These are phyloP conservation scores for Yarrowia osloensis DNA, from an alignment of 805 yeast species.

Conservation along the genomic window DNA sequence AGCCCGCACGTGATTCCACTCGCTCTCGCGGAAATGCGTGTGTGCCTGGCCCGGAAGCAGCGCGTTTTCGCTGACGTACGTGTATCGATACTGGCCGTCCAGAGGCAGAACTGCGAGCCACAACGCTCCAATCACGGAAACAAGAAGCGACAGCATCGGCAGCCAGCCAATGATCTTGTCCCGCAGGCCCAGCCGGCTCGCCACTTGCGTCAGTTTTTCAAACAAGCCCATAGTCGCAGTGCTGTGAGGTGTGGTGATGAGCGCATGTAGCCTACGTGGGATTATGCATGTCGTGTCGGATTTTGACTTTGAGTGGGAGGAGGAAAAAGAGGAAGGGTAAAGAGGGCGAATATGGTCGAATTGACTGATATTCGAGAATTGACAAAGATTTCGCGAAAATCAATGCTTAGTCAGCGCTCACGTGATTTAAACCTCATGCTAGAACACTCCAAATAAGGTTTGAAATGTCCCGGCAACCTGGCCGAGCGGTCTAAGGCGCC, in stretches of 20 bases:
- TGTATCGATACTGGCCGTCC: conserved; percentile 77
- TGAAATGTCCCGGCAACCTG: background rate
- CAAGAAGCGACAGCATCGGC: conserved; percentile 40
- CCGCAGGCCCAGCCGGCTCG: conserved; percentile 39
- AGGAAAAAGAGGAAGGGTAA: background rate
- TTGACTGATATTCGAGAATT: too few species aligned
- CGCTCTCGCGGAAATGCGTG: conserved; percentile 87
- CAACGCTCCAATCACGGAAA: conserved; percentile 47
- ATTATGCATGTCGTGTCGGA: background rate
- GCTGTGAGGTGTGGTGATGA: background rate
- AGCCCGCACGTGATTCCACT: conserved; percentile 90
- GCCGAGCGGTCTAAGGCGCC: conserved; percentile 32
- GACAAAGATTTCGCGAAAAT: too few species aligned
- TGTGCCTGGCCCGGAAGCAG: conserved; percentile 95
- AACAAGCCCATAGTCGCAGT: conserved; percentile 42
- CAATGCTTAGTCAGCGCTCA: background rate
- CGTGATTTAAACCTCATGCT: background rate
- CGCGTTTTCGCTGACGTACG: conserved; percentile 94
- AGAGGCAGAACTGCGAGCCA: conserved; percentile 68
- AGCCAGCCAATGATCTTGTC: conserved; percentile 37
- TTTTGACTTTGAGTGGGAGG: background rate
- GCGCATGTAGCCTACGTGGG: background rate
- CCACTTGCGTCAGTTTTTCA: conserved; percentile 40
- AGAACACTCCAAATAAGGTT: background rate
- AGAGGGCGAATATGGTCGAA: too few species aligned